Evolutionary conservation across 306 rosid species (phyloP).

Genomic region (Glycyrrhiza uralensis): DNA sequence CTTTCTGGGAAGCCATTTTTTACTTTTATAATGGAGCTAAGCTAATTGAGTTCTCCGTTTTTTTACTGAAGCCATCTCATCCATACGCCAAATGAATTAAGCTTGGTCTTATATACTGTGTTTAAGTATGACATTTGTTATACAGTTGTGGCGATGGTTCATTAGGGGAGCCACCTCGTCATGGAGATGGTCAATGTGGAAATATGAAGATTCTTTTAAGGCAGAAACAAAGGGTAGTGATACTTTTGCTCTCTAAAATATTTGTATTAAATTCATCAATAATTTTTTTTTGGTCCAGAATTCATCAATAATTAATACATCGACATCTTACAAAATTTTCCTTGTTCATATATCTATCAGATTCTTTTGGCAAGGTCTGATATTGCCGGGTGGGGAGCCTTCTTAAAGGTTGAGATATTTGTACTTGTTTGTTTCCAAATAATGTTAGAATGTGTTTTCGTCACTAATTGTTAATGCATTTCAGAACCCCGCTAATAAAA

Average conservation of each 20-base stretch:
- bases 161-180: slow-evolving; percentile 61
- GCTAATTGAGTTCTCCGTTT: no score
- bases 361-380: slow-evolving; percentile 72
- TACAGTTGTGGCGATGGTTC: slow-evolving; percentile 80
- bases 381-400: slow-evolving; percentile 94
- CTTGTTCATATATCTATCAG: slow-evolving; percentile 31
- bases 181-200: slow-evolving; percentile 73
- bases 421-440: background rate
- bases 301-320: no score
- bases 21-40: no score
- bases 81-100: background rate
- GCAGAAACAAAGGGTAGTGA: slow-evolving; percentile 72
- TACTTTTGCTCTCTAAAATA: background rate
- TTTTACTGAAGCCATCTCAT: no score
- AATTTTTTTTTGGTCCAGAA: no score
- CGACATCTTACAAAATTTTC: background rate
- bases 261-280: slow-evolving; percentile 4
- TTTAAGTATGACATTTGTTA: background rate
- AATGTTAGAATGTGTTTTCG: background rate
- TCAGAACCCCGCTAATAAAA: slow-evolving; percentile 76
- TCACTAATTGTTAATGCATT: slow-evolving; percentile 35
- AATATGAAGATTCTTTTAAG: slow-evolving; percentile 80
- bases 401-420: slow-evolving; percentile 56
- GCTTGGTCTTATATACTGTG: background rate
- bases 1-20: no score